Base-by-base conservation (phyloP, 1,139 yeast genomes). In the Yamadazyma oceani region DNA sequence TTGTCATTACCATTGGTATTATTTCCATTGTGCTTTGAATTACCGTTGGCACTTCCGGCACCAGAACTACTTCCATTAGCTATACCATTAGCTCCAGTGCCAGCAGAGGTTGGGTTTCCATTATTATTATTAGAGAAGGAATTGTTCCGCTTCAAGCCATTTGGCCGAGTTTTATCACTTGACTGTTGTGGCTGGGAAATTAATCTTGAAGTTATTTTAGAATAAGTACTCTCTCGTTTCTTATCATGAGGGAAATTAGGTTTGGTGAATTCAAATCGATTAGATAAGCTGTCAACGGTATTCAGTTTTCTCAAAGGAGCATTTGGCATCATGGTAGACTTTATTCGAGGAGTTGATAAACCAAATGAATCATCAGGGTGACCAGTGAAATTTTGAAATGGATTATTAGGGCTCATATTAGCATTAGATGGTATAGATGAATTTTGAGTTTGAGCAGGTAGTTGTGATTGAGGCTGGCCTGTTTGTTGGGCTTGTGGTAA, bases 151-250 rank as follows among this genome's bases (percentile, higher is more conserved):
- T 31, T 36, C 8, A 27, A 15, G 13, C 26, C 35, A 16, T 15
- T 27, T 11, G 28, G 30, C 19, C 34, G 14, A 15, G 26, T 19
- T 14, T 19, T 32, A 9, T 17, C 24, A 10, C 23, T 23, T n/a
- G 35, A 19, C 12, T 3, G 21, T 19, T 22, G 34, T 33, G 81
- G 80, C 37, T 75, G 81, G 2, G 75, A 64, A 12, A 75, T 67
- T 34, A 79, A 59, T 41, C 83, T 56, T 6, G 83, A 77, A 0
- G 82, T 76, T 13, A 78, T 75, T 43, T 64, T 66, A 1, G 82
- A 67, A 37, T 66, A 66, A 1, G 71, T 60, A 33, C 60, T 55
- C 40, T 59, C 64, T 14, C 57, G 50, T 39, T 55, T 57, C 26
- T 55, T 49, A 45, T 53, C 53, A 13, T 48, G 41, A n/a, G 65